Evolutionary conservation across 139 green algal genomes (phyloP).

Genomic region (Chlamydomonas asymmetrica): DNA sequence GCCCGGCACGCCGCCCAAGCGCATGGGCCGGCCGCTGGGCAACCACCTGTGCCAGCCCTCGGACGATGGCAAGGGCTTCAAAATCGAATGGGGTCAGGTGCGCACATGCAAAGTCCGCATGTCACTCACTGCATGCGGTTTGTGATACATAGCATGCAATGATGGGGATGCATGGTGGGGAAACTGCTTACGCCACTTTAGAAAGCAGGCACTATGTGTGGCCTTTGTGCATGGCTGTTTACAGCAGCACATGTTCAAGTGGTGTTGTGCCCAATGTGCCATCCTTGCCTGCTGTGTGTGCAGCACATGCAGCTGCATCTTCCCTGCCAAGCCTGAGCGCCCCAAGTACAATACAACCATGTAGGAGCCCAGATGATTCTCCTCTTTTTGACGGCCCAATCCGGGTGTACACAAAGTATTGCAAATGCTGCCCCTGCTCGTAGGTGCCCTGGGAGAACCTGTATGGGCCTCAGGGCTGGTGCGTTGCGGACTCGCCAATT

Average conservation of each 20-base stretch:
- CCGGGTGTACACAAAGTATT: background rate
- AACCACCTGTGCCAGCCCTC: slow-evolving; percentile 39
- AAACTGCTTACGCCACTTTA: no score
- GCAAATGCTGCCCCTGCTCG: background rate
- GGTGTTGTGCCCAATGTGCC: no score
- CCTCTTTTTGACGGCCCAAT: no score
- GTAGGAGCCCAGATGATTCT: no score
- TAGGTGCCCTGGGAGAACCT: slow-evolving; percentile 30
- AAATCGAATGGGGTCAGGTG: slow-evolving; percentile 34
- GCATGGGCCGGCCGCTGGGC: slow-evolving; percentile 28
- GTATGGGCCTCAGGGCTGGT: slow-evolving; percentile 50
- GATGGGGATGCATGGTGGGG: background rate
- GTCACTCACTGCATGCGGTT: background rate
- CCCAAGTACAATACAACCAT: no score
- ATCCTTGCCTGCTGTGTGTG: no score
- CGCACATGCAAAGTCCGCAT: background rate
- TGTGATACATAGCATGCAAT: background rate
- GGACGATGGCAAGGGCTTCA: slow-evolving; percentile 45
- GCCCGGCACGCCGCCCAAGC: slow-evolving; percentile 32
- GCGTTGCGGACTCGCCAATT: slow-evolving; percentile 21
- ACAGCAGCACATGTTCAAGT: no score
- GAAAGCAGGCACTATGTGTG: no score
- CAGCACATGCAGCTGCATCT: no score
- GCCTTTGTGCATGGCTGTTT: no score
- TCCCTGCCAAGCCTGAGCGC: no score